Conservation (phyloP, 306 rosid species). For the Quercus alba region DNA sequence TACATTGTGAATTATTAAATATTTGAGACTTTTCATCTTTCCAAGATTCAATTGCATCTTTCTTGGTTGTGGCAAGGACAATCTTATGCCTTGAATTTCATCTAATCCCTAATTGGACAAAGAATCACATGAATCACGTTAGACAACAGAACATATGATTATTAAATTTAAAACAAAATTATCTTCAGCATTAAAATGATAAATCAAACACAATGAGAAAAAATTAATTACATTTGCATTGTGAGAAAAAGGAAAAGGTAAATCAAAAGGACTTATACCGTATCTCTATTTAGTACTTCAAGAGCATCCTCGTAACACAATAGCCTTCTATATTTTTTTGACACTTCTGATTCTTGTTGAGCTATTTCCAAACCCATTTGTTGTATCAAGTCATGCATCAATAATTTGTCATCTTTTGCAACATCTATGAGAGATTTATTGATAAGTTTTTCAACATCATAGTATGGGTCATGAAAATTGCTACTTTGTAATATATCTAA, state of each 20-base stretch:
- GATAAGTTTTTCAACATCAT: conserved; percentile 19
- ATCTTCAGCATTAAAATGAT: no score
- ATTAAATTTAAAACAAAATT: no score
- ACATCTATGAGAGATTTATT: conserved; percentile 25
- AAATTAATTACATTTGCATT: no score
- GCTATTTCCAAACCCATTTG: conserved; percentile 36
- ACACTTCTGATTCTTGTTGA: conserved; percentile 13
- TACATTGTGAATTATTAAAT: conserved; percentile 22
- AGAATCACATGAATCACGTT: no score
- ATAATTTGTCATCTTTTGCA: not conserved
- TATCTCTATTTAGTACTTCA: conserved; percentile 4
- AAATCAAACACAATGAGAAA: not conserved
- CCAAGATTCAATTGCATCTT: conserved; percentile 10
- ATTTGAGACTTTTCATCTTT: conserved; percentile 24
- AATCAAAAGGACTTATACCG: not conserved
- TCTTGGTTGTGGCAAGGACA: conserved; percentile 9
- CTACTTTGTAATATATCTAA: conserved; percentile 9
- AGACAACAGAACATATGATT: no score
- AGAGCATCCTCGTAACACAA: conserved; percentile 33
- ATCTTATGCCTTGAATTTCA: conserved; percentile 23
- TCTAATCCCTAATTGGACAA: conserved; percentile 9
- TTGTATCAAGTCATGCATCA: conserved; percentile 42
- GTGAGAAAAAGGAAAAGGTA: not conserved
- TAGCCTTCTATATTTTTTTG: conserved; percentile 27
- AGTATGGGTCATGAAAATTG: not conserved